Conservation (phyloP, 352 stramenopile genomes). For the Pythium dissotocum region DNA sequence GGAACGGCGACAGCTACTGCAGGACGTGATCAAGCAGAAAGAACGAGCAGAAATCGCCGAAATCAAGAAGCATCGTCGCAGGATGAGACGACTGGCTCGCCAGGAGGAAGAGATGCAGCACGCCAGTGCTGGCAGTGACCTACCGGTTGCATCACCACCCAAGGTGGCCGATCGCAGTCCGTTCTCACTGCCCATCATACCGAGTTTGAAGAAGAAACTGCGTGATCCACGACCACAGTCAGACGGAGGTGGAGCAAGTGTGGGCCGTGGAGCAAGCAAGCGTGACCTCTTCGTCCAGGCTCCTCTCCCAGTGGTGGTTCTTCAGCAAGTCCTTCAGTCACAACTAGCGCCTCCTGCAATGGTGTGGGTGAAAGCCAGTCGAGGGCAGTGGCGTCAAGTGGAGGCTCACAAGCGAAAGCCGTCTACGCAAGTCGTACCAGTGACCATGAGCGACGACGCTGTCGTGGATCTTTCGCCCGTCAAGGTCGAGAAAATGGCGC, state of each 20-base stretch:
- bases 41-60: conserved; percentile 37
- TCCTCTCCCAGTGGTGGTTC: background rate
- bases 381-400: conserved; percentile 18
- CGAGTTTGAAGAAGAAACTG: conserved; percentile 17
- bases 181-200: conserved; percentile 19
- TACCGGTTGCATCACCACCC: background rate
- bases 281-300: background rate
- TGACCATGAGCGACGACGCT: background rate
- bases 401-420: background rate
- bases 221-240: background rate
- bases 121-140: background rate
- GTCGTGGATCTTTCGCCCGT: background rate
- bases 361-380: conserved; percentile 12
- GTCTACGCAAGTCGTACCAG: background rate
- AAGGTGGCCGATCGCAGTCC: conserved; percentile 5
- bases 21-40: conserved; percentile 34
- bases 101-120: background rate
- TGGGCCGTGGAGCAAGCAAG: background rate
- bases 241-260: background rate
- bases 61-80: conserved; percentile 27
- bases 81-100: conserved; percentile 8
- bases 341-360: conserved; percentile 12
- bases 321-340: background rate
- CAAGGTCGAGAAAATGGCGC: background rate
- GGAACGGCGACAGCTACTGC: conserved; percentile 38